phyloP scores from a whole-genome alignment of 1,139 yeast species.

The Nakaseomyces glabratus region DNA sequence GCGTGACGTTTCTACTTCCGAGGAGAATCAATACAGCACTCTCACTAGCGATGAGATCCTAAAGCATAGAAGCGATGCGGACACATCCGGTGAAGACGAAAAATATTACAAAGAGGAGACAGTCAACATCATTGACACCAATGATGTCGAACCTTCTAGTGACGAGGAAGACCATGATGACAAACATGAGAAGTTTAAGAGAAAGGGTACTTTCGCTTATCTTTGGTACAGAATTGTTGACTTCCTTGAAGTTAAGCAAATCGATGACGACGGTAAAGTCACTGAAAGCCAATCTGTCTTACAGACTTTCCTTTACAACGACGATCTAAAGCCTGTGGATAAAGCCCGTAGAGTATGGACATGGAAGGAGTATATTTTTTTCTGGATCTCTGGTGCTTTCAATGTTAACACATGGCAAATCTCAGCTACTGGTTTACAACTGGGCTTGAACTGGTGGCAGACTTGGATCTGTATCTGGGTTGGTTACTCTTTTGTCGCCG shows the following conservation, averaged over 20 bases:
- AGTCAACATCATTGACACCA: conserved; percentile 4
- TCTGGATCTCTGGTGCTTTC: conserved; percentile 82
- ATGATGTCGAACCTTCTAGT: conserved; percentile 2
- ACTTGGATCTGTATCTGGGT: conserved; percentile 79
- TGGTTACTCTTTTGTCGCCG: conserved; percentile 55
- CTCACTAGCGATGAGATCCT: conserved; percentile 2
- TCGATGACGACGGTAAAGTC: conserved; percentile 9
- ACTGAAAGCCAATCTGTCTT: conserved; percentile 12
- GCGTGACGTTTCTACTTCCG: background rate
- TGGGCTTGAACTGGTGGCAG: conserved; percentile 81
- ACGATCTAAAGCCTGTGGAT: conserved; percentile 65
- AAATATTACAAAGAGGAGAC: conserved; percentile 3
- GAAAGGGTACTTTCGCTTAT: background rate
- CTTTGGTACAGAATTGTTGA: conserved; percentile 9
- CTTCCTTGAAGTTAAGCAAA: conserved; percentile 14
- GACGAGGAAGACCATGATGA: background rate
- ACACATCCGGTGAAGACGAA: background rate
- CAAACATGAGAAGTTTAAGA: conserved; percentile 2
- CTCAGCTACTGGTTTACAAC: conserved; percentile 69
- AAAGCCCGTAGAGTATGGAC: conserved; percentile 60
- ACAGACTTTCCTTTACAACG: conserved; percentile 56
- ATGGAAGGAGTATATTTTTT: conserved; percentile 68
- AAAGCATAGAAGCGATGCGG: conserved; percentile 1
- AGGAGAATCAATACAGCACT: background rate
- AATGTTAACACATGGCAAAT: conserved; percentile 87